phyloP scores from a whole-genome alignment of 1,284 basidiomycete species.

The Puccinia novopanici region DNA sequence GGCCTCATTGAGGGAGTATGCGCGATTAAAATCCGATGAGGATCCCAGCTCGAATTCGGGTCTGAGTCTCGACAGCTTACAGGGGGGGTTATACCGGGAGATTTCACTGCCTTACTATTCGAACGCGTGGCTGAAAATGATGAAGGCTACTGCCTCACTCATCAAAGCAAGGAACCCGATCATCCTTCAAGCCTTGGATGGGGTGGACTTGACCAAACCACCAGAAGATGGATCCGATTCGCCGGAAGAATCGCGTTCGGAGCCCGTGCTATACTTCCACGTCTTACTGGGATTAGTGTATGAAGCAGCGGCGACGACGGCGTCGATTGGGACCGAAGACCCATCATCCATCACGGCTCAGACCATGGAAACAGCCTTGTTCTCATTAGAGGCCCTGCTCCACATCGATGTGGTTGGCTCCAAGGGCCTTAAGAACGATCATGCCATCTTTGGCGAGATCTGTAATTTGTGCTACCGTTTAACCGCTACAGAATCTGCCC shows the following conservation, averaged over 20 bases:
- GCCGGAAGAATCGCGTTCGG: too few species aligned
- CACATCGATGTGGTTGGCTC: constrained; percentile 76
- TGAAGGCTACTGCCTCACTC: constrained; percentile 80
- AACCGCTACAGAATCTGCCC: constrained; percentile 78
- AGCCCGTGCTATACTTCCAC: constrained; percentile 80
- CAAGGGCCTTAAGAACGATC: constrained; percentile 77
- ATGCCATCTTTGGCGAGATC: constrained; percentile 84
- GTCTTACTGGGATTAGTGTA: constrained; percentile 89
- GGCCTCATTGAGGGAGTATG: constrained; percentile 69
- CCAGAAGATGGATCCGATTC: neutral
- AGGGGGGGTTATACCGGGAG: constrained; percentile 83
- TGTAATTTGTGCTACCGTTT: constrained; percentile 83
- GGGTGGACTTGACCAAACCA: constrained; percentile 63
- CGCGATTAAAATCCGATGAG: constrained; percentile 73
- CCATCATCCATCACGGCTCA: constrained; percentile 57
- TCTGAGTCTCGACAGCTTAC: constrained; percentile 70
- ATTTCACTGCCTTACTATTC: constrained; percentile 90
- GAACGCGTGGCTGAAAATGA: constrained; percentile 76
- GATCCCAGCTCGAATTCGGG: constrained; percentile 64
- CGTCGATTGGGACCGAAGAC: constrained; percentile 64
- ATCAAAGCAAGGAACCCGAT: constrained; percentile 73
- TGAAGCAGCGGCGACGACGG: constrained; percentile 70
- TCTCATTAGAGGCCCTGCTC: constrained; percentile 77
- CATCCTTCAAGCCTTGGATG: constrained; percentile 79
- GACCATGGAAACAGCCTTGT: constrained; percentile 56